Percentiles rank a stretch among this genome's conserved stretches.
These are phyloP conservation scores for Volvox carteri DNA, from an alignment of 163 green algal species.

Conservation along the genomic window DNA sequence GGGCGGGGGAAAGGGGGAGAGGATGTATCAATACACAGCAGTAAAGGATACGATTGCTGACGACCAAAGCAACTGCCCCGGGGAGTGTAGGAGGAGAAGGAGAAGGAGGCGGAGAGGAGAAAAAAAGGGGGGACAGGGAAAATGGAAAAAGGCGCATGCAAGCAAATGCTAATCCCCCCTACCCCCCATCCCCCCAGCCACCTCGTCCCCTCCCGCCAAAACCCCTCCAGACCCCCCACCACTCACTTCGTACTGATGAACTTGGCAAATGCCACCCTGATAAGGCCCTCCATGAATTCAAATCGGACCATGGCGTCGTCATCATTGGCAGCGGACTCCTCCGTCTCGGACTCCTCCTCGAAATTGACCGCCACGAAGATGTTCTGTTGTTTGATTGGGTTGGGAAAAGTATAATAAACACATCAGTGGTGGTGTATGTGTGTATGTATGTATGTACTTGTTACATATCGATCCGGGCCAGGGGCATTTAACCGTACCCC, in stretches of 20 bases:
- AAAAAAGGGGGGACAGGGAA: no score
- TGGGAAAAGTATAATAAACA: no score
- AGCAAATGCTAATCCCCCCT: background rate
- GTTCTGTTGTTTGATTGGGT: no score
- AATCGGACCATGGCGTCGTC: slow-evolving; percentile 76
- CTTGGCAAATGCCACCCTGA: slow-evolving; percentile 66
- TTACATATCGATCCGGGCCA: no score
- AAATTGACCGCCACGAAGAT: slow-evolving; percentile 75
- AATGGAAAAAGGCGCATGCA: no score
- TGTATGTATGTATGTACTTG: background rate
- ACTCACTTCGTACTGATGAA: slow-evolving; percentile 64
- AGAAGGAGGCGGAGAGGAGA: no score
- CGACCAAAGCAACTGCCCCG: no score
- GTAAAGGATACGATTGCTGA: no score
- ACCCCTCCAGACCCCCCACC: background rate
- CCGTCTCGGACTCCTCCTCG: slow-evolving; percentile 66
- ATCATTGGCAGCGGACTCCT: slow-evolving; percentile 68
- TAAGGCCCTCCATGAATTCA: slow-evolving; percentile 73
- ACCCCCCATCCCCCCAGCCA: background rate
- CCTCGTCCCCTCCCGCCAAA: background rate
- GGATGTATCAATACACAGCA: no score
- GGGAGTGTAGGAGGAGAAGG: no score
- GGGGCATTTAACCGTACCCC: no score
- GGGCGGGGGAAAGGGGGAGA: background rate
- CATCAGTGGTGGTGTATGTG: background rate